Base-by-base conservation (phyloP, 2,329 filamentous ascomycete species). In the Aotearoamyces nothofagi region DNA sequence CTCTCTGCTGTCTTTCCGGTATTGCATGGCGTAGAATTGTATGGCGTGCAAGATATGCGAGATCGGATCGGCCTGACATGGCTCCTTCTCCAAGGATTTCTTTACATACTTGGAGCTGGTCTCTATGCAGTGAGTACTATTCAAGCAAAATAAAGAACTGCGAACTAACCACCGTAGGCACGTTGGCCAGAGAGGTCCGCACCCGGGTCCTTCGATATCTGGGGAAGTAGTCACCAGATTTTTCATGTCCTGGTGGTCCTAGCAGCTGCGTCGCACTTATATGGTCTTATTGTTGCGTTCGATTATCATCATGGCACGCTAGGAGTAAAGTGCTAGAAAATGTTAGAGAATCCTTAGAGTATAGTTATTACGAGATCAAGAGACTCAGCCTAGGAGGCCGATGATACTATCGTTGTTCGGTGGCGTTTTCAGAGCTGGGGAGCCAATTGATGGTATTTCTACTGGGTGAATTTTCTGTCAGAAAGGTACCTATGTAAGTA, bases 181-280 rank as follows among this genome's bases (percentile, higher is more conserved):
- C 75, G 90, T 20, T 74, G 87, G 54, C 90, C 90, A 0, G 90
- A 98, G 57, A 66, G 82, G 34, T 70, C 66, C 45, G 67, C 59
- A 24, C 90, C 87, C 0, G 81, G 83, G 1, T 60, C 53, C 5
- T 94, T 87, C 46, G 90, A 98, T 54, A 80, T 94, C 29, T 80
- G 80, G 69, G 87, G 90, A 20, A 84, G 76, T 49, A 93, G 83
- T 12, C 90, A 98, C 54, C 90, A 98, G 56, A 78, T 98, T 39
- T 98, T 98, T 52, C 90, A 98, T 57, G 60, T 92, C 22, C 66
- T 90, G 38, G 86, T 98, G 15, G 61, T 96, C 10, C 53, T 84
- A 35, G 90, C 90, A 1, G 87, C 83, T 0, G 66, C 69, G 2
- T 69, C 78, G 14, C 90, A 98, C 58, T 59, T 96, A 34, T 74